Conservation (phyloP, 179 eudicot genomes). For the Drosera spatulata region DNA sequence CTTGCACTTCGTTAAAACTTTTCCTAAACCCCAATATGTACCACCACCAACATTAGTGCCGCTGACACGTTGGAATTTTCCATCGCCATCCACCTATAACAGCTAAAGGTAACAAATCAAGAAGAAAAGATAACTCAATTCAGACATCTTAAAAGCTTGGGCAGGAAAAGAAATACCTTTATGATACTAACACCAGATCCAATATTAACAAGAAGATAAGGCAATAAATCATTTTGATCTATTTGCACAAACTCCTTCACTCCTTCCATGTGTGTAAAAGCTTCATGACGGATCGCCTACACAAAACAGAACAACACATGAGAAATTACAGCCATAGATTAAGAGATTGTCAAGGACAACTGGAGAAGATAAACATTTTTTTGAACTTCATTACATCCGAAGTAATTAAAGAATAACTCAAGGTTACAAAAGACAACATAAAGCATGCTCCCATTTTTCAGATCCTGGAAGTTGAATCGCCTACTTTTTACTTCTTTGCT, state of each 20-base stretch:
- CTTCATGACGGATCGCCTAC: conserved; percentile 98
- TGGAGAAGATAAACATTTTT: too few relatives aligned
- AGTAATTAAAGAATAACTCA: too few relatives aligned
- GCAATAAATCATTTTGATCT: conserved; percentile 83
- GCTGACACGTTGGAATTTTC: conserved; percentile 85
- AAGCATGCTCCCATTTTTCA: too few relatives aligned
- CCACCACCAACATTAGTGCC: conserved; percentile 99
- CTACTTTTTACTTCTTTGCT: too few relatives aligned
- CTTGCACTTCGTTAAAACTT: conserved; percentile 84
- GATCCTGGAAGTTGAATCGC: too few relatives aligned
- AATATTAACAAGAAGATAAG: conserved; percentile 92
- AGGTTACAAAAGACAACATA: too few relatives aligned
- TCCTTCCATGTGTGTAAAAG: conserved; percentile 94
- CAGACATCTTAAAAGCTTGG: background rate
- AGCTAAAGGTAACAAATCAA: conserved; percentile 7
- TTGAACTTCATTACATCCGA: too few relatives aligned
- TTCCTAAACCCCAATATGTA: conserved; percentile 98
- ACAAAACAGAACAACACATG: conserved; percentile 2
- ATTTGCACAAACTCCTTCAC: conserved; percentile 93
- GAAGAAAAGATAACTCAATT: background rate
- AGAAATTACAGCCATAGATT: too few relatives aligned
- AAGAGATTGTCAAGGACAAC: too few relatives aligned
- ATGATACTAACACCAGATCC: conserved; percentile 99
- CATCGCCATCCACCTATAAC: conserved; percentile 90
- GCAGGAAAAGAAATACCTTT: conserved; percentile 41